Percentiles rank a stretch among this genome's conserved stretches.
These are phyloP conservation scores for Alternaria triticimaculans DNA, from an alignment of 2,329 filamentous ascomycete species.

Conservation along the genomic window DNA sequence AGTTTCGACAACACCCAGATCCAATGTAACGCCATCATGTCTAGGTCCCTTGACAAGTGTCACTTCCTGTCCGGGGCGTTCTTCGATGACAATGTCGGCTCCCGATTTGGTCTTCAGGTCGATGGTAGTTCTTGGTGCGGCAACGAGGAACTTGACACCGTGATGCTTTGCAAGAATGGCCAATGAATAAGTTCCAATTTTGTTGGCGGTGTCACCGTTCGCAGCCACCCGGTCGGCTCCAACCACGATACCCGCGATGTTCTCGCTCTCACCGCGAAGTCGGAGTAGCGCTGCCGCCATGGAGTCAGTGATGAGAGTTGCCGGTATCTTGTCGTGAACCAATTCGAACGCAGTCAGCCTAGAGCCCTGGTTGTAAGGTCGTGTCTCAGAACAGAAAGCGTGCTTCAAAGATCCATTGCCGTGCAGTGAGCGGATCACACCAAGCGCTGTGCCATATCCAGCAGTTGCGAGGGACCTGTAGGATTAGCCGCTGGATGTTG, in stretches of 20 bases:
- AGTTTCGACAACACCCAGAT: conserved; percentile 68
- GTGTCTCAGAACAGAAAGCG: conserved; percentile 95
- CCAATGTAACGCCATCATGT: conserved; percentile 67
- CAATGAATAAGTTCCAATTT: conserved; percentile 93
- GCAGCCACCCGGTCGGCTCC: conserved; percentile 94
- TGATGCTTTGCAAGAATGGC: conserved; percentile 90
- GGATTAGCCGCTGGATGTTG: conserved; percentile 23
- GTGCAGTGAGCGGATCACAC: conserved; percentile 87
- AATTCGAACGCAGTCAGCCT: conserved; percentile 94
- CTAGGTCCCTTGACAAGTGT: conserved; percentile 83
- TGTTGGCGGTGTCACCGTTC: conserved; percentile 98
- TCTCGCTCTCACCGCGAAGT: conserved; percentile 63
- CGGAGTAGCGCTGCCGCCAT: conserved; percentile 91
- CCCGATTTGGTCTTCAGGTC: conserved; percentile 82
- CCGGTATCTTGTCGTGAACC: conserved; percentile 89
- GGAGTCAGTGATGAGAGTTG: conserved; percentile 91
- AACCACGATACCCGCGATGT: conserved; percentile 87
- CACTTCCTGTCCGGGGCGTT: conserved; percentile 81
- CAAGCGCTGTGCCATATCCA: conserved; percentile 94
- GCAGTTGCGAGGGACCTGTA: conserved; percentile 86
- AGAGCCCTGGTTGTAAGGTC: conserved; percentile 97
- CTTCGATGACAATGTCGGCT: conserved; percentile 84
- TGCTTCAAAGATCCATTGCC: conserved; percentile 71
- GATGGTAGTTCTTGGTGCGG: conserved; percentile 92
- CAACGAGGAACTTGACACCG: conserved; percentile 91